Percentiles rank a stretch among this genome's conserved stretches.
These are phyloP conservation scores for Breviolum minutum DNA, from an alignment of 73 alveolate genomes.

Conservation along the genomic window DNA sequence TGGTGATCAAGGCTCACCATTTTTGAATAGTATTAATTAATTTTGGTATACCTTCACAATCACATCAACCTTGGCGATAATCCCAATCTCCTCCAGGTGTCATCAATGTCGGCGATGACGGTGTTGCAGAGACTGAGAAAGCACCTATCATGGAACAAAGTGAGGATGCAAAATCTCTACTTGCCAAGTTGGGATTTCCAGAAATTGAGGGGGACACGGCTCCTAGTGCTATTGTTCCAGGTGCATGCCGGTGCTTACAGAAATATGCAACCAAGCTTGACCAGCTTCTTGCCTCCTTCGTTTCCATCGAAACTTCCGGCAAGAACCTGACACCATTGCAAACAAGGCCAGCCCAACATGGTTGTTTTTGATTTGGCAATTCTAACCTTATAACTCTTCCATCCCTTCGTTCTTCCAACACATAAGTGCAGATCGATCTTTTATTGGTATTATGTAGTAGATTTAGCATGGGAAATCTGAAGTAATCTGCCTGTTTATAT, in stretches of 20 bases:
- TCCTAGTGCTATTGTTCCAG: background rate
- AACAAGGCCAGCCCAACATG: background rate
- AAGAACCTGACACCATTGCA: background rate
- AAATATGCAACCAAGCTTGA: background rate
- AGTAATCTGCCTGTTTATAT: too few species aligned
- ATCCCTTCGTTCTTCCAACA: too few species aligned
- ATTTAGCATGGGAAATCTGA: too few species aligned
- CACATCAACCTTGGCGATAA: background rate
- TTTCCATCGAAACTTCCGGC: background rate
- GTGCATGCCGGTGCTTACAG: background rate
- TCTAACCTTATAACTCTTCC: too few species aligned
- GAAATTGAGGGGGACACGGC: conserved; percentile 27
- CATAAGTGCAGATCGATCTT: too few species aligned
- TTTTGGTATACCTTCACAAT: background rate
- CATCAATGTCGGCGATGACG: background rate
- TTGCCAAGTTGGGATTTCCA: conserved; percentile 6
- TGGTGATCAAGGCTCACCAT: background rate
- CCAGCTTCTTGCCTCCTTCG: background rate
- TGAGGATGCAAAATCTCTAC: background rate
- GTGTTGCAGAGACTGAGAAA: background rate
- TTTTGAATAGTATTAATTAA: too few species aligned
- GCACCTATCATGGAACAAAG: background rate
- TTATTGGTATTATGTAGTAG: too few species aligned
- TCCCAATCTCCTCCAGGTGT: background rate
- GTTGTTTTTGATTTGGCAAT: background rate